phyloP scores from a whole-genome alignment of 495 filamentous ascomycete genomes.

The Penicillium daleae region DNA sequence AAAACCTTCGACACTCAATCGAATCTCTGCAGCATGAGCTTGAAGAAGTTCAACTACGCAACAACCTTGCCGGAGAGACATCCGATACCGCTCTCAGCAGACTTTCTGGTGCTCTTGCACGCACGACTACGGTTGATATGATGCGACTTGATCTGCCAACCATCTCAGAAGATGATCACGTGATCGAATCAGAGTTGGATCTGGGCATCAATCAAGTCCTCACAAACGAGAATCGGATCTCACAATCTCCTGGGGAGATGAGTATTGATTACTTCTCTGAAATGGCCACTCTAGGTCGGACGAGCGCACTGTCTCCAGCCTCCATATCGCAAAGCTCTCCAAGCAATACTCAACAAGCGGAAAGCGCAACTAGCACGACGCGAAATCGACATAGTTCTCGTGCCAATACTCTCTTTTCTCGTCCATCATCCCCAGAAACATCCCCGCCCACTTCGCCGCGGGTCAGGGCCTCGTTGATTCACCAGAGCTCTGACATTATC shows the following conservation, averaged over 20 bases:
- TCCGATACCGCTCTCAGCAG: conserved; percentile 9
- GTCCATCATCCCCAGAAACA: conserved; percentile 43
- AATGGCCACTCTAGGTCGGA: conserved; percentile 33
- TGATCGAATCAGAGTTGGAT: conserved; percentile 18
- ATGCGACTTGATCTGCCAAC: conserved; percentile 12
- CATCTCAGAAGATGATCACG: conserved; percentile 11
- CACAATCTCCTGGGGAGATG: conserved; percentile 46
- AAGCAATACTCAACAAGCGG: conserved; percentile 18
- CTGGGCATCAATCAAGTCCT: conserved; percentile 35
- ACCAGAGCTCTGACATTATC: conserved; percentile 52
- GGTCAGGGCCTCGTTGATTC: conserved; percentile 50
- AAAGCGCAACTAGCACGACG: conserved; percentile 6
- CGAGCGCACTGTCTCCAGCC: conserved; percentile 26
- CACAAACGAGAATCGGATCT: conserved; percentile 42
- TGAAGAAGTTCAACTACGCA: conserved; percentile 26
- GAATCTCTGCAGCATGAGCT: conserved; percentile 40
- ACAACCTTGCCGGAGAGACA: conserved; percentile 6
- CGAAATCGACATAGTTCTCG: conserved; percentile 38
- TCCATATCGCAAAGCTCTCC: conserved; percentile 20
- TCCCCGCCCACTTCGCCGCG: conserved; percentile 52
- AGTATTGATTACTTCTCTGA: conserved; percentile 39
- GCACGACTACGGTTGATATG: conserved; percentile 7
- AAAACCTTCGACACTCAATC: conserved; percentile 34
- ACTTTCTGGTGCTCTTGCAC: conserved; percentile 14
- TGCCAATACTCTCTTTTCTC: conserved; percentile 50